Evolutionary conservation across 1,284 basidiomycete genomes (phyloP), one percentile per base, ranked within the genome.

Genomic region (Cutaneotrichosporon sp.): DNA sequence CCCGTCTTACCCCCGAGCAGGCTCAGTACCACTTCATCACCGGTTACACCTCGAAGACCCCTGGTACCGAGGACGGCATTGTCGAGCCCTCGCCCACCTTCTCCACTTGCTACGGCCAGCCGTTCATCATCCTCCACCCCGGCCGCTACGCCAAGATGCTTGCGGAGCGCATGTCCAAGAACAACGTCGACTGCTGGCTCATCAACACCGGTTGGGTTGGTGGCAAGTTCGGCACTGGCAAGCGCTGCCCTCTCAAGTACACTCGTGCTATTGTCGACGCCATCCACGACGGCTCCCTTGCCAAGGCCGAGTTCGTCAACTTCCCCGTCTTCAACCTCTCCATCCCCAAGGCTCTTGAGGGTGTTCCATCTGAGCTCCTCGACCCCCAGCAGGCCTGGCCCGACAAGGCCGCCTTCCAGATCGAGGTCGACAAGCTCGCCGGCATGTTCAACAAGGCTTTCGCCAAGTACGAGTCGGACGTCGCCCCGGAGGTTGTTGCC

Each of bases 151-250:
- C 94, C 47, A 82, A 86, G 76, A 99, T 98, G 96, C 82, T 99
- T 64, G 91, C 94, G 9, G 86, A 91, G 71, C 85, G 89, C 69
- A 98, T 98, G 94, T 78, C 85, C 55, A 83, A 86, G 77, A 81
- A 89, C 79, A 84, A 90, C 60, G 92, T 92, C 70, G 79, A 94
- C 77, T 97, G 93, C 80, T 98, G 90, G 90, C 82, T 98, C 70
- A 90, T 98, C 83, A 97, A 98, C 86, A 97, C 94, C 19, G 94
- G 94, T 68, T 98, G 94, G 94, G 88, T 89, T 52, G 87, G 89
- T 57, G 94, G 94, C 75, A 92, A 91, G 77, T 98, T 85, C 74
- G 94, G 94, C 53, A 76, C 75, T 29, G 90, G 90, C 63, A 88
- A 88, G 77, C 88, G 92, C 61, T 97, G 92, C 82, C 87, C 92